Base-by-base conservation (phyloP, 108 stramenopile genomes). In the Parmales sp. region DNA sequence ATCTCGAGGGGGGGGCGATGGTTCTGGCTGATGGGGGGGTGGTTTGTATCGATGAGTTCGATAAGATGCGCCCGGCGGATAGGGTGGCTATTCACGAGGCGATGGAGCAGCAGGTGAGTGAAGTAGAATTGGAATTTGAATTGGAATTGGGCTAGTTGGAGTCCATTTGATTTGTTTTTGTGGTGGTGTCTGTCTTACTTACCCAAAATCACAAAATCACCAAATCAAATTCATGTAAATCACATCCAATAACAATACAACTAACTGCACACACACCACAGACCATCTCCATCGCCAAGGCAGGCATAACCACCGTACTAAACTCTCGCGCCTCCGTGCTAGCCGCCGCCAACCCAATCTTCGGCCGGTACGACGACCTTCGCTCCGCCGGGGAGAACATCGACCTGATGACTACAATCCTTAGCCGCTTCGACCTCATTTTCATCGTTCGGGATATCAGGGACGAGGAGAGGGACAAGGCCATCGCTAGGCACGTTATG, bases 71-170 rank as follows among this genome's bases (percentile, higher is more conserved):
- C 36, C 95, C 95, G 38, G 84, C 88, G 25, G 96, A 97, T 79
- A 86, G 98, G 23, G 96, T 97, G 19, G 98, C 96, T 22, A 97
- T 99, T 63, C 98, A 99, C 75, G 95, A 99, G 78, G 98, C 97
- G 25, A 99, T 99, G 98, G 98, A 99, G 78, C 98, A 99, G 73
- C 98, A 99, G 72, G n/a, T n/a, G n/a, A n/a, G n/a, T n/a, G n/a
- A n/a, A n/a, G n/a, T n/a, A n/a, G n/a, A n/a, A n/a, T n/a, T n/a
- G n/a, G n/a, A n/a, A n/a, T n/a, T n/a, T n/a, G n/a, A n/a, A n/a
- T n/a, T n/a, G n/a, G n/a, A n/a, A n/a, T n/a, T n/a, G n/a, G n/a
- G n/a, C n/a, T n/a, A n/a, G n/a, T n/a, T n/a, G n/a, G n/a, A n/a
- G n/a, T n/a, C n/a, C n/a, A n/a, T n/a, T n/a, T n/a, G n/a, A n/a